Conservation (phyloP, 306 rosid species). For the Vigna radiata region DNA sequence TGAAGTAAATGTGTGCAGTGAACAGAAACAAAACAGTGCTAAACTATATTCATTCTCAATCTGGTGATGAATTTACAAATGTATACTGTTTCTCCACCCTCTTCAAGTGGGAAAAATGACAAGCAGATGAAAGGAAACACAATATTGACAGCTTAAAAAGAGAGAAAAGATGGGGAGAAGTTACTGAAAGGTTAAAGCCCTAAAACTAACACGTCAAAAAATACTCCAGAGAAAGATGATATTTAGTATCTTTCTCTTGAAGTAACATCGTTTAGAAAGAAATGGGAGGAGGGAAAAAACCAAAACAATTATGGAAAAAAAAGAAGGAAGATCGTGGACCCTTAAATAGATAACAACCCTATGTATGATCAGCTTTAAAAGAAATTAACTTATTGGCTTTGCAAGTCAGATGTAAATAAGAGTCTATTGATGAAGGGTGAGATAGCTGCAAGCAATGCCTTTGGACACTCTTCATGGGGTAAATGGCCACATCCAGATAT, state of each 20-base stretch:
- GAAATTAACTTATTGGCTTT: conserved; percentile 53
- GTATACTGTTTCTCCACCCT: conserved; percentile 37
- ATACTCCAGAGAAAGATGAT: conserved; percentile 56
- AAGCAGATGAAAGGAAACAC: conserved; percentile 22
- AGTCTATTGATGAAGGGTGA: conserved; percentile 80
- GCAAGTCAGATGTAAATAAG: conserved; percentile 53
- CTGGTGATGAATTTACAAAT: conserved; percentile 51
- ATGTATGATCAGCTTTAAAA: conserved; percentile 44
- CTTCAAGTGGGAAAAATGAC: conserved; percentile 49
- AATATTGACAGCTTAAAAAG: conserved; percentile 15
- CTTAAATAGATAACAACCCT: conserved; percentile 48
- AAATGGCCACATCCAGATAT: conserved; percentile 96
- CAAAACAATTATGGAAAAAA: neutral
- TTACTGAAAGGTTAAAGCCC: conserved; percentile 56
- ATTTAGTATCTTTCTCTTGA: conserved; percentile 56
- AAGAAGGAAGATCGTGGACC: neutral
- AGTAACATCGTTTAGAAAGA: conserved; percentile 35
- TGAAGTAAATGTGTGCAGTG: neutral
- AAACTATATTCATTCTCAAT: conserved; percentile 28
- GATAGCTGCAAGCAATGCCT: conserved; percentile 85
- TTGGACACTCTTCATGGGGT: conserved; percentile 97
- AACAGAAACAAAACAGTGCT: conserved; percentile 23
- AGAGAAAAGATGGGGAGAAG: conserved; percentile 25
- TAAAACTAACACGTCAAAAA: conserved; percentile 61
- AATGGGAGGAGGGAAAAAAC: neutral